Evolutionary conservation across 306 rosid genomes (phyloP).

Genomic region (Inga leiocalycina): DNA sequence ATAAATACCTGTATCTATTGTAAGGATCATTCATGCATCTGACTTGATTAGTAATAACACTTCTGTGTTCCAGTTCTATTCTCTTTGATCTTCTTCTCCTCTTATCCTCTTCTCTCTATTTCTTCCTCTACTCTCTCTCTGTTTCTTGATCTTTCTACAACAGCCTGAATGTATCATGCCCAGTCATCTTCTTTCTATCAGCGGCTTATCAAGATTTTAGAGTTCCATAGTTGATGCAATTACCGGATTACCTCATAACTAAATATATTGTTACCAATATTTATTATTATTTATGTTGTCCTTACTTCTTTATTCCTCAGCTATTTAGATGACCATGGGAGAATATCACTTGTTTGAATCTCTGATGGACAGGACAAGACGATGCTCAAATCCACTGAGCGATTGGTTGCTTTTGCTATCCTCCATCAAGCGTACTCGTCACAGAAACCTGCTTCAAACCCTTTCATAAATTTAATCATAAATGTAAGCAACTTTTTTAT

Average conservation of each 20-base stretch:
- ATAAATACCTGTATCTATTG: no score
- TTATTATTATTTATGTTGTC: neutral
- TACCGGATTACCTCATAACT: neutral
- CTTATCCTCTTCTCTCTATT: no score
- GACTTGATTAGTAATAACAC: no score
- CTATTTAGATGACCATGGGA: neutral
- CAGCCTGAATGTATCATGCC: neutral
- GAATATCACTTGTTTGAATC: neutral
- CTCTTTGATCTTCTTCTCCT: no score
- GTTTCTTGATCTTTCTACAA: no score
- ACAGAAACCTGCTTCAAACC: constrained; percentile 69
- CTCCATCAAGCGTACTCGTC: constrained; percentile 43
- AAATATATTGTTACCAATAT: neutral
- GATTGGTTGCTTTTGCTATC: constrained; percentile 23
- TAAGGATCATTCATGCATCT: no score
- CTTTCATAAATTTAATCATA: constrained; percentile 66
- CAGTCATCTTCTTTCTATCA: neutral
- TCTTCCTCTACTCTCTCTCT: no score
- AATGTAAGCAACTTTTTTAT: constrained; percentile 55
- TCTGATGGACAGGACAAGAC: constrained; percentile 11
- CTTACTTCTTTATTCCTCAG: neutral
- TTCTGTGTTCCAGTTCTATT: no score
- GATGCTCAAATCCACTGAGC: neutral
- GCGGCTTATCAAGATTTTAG: neutral
- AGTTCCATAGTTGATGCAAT: constrained; percentile 5